Evolutionary conservation across 768 basidiomycete genomes (phyloP), one percentile per base, ranked within the genome.

Genomic region (Fomitopsis serialis): DNA sequence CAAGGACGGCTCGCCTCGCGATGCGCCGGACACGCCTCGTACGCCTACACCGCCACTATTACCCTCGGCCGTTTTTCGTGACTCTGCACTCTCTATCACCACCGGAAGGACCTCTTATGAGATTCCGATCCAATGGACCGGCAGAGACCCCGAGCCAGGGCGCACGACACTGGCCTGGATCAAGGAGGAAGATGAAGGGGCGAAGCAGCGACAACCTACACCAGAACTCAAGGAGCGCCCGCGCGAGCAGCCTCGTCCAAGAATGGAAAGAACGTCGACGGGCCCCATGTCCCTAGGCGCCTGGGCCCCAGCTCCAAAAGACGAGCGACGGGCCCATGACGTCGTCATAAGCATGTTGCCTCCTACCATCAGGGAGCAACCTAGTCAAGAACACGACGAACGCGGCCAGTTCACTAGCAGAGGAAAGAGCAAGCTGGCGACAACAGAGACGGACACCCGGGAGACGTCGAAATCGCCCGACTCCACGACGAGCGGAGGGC

Each of bases 81-180:
- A 87, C 61, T 87, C 87, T 25, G 77, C 75, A 5, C 76, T 85
- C 59, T 84, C 85, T 17, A 70, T 69, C 23, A 70, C 67, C 54
- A 74, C 75, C 6, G 68, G 68, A 68, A 37, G 73, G 66, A 46
- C 78, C 71, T 46, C 78, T 71, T 35, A 67, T 68, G 49, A 86
- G 29, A 71, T 80, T 40, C 80, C 84, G 2, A 79, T 84, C 48
- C 78, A 79, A 50, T 87, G 84, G 84, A 79, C 78, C 5, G 85
- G 84, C 53, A 63, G 68, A 56, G 70, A 68, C 42, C 62, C 63
- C n/a, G 67, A 66, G 42, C 55, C 50, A 17, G 12, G 17, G 13
- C 34, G 48, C 6, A n/a, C 19, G 48, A 45, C 19, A 42, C 25
- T 34, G 27, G 49, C 42, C 19, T 48, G 52, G 19, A 48, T 35